These are phyloP conservation scores for Euphorbia peplus DNA, from an alignment of 345 rosid genomes.

Conservation along the genomic window DNA sequence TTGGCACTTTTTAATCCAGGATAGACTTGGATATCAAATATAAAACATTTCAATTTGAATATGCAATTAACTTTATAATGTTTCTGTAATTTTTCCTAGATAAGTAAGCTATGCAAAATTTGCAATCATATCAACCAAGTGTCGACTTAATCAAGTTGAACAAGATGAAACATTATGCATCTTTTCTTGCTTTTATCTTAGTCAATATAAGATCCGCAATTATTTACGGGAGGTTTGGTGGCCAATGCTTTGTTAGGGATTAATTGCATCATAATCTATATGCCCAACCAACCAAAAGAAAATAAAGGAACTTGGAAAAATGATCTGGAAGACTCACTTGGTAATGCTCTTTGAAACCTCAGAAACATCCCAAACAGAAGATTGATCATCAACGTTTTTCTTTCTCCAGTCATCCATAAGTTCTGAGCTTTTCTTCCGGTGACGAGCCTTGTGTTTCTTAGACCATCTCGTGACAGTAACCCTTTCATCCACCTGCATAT, in stretches of 20 bases:
- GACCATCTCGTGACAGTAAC: conserved; percentile 91
- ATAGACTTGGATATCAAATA: not conserved
- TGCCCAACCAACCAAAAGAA: not conserved
- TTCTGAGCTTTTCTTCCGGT: conserved; percentile 51
- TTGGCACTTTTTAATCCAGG: not conserved
- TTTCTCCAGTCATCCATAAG: conserved; percentile 68
- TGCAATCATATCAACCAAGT: not conserved
- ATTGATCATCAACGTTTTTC: conserved; percentile 44
- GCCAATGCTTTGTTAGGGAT: not conserved
- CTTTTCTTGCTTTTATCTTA: not conserved
- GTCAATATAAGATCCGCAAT: not conserved
- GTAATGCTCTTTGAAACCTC: conserved; percentile 51
- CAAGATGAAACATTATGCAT: not conserved
- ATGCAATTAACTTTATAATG: not conserved
- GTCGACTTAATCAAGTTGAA: not conserved
- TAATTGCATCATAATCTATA: not conserved
- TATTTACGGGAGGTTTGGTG: not conserved
- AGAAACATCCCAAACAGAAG: conserved; percentile 65
- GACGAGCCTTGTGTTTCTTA: conserved; percentile 56
- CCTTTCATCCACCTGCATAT: conserved; percentile 83
- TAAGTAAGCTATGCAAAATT: no score
- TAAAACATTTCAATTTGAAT: not conserved
- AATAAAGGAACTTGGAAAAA: conserved; percentile 11
- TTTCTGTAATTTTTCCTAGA: no score
- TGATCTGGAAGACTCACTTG: conserved; percentile 36